Conservation (phyloP, 108 stramenopile genomes). For the Asterionellopsis glacialis region DNA sequence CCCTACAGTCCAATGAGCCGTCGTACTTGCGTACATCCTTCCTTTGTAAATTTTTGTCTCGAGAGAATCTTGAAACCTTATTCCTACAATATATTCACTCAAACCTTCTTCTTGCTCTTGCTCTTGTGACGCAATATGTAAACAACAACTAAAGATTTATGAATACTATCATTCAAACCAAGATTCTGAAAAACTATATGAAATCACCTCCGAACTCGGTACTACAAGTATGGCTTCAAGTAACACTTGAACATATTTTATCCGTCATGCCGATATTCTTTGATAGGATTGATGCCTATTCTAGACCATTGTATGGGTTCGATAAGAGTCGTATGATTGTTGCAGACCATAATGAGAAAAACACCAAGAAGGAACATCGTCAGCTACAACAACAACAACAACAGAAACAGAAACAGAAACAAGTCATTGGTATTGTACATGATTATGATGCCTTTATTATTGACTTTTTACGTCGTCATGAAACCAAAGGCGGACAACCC, state of each 20-base stretch:
- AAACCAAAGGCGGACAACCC: slow-evolving; percentile 3
- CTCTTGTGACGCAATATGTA: background rate
- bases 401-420: too few species aligned
- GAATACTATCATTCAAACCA: slow-evolving; percentile 4
- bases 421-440: background rate
- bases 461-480: slow-evolving; percentile 9
- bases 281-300: slow-evolving; percentile 10
- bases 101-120: too few species aligned
- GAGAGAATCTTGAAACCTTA: background rate
- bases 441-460: slow-evolving; percentile 4
- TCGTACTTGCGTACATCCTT: slow-evolving; percentile 21
- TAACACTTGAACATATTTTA: background rate
- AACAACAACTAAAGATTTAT: slow-evolving; percentile 4
- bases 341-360: background rate
- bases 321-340: background rate
- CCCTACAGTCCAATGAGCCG: slow-evolving; percentile 32
- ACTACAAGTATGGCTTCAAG: slow-evolving; percentile 6
- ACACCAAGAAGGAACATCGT: background rate
- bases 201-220: background rate
- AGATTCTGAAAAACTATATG: slow-evolving; percentile 6
- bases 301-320: slow-evolving; percentile 19
- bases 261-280: slow-evolving; percentile 5
- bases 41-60: slow-evolving; percentile 1
- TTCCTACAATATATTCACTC: too few species aligned
- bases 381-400: too few species aligned